Evolutionary conservation across 768 basidiomycete genomes (phyloP).

Genomic region (Nidularia pulvinata): DNA sequence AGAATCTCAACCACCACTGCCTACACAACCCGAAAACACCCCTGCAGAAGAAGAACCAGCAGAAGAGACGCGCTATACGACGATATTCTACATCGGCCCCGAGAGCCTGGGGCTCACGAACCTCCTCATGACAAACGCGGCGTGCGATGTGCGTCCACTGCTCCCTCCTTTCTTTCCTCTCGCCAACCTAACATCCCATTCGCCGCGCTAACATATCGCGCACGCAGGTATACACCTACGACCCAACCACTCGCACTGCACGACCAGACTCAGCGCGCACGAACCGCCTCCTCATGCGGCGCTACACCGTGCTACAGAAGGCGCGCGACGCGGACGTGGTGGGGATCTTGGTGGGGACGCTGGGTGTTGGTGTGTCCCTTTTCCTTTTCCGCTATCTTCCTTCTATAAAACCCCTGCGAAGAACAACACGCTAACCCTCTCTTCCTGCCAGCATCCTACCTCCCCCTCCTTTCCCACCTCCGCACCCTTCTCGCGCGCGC

Average conservation of each 20-base stretch:
- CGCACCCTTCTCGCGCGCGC: slow-evolving; percentile 63
- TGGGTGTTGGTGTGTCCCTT: slow-evolving; percentile 72
- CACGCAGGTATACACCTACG: slow-evolving; percentile 73
- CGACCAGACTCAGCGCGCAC: slow-evolving; percentile 66
- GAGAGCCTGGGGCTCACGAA: slow-evolving; percentile 85
- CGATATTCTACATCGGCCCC: slow-evolving; percentile 64
- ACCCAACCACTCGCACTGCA: slow-evolving; percentile 49
- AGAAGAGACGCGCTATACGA: slow-evolving; percentile 4
- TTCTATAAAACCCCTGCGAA: too few relatives aligned
- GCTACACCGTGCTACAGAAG: slow-evolving; percentile 85
- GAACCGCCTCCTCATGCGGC: slow-evolving; percentile 85
- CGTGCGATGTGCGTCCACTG: slow-evolving; percentile 46
- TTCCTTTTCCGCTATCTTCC: neutral
- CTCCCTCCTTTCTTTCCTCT: neutral
- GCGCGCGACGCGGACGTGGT: slow-evolving; percentile 93
- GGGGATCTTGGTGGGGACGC: slow-evolving; percentile 92
- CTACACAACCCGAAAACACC: neutral
- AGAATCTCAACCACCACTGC: too few relatives aligned
- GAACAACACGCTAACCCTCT: neutral
- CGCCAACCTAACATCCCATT: neutral
- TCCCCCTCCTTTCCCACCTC: slow-evolving; percentile 84
- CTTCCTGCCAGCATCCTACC: slow-evolving; percentile 64
- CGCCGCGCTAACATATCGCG: too few relatives aligned
- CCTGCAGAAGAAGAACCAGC: neutral
- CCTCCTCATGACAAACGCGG: slow-evolving; percentile 79